These are phyloP conservation scores for Cunninghamia lanceolata DNA, from an alignment of 75 land plant species.

Conservation along the genomic window DNA sequence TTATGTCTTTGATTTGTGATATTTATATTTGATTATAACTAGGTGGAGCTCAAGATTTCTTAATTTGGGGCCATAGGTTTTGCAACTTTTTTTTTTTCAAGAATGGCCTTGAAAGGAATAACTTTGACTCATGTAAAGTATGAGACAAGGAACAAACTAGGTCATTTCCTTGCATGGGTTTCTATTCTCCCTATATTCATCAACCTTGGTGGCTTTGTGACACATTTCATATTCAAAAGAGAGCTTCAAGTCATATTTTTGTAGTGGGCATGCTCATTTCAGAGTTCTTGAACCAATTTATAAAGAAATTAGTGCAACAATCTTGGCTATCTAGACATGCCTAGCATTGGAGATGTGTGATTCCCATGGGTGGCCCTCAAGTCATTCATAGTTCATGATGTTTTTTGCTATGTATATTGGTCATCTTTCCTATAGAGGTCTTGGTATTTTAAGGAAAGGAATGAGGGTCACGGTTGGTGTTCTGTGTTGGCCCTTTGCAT, in stretches of 20 bases:
- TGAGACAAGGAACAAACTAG: constrained; percentile 61
- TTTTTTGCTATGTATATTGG: constrained; percentile 80
- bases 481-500: constrained; percentile 66
- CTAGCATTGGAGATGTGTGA: constrained; percentile 81
- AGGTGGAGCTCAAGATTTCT: no score
- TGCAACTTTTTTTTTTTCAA: no score
- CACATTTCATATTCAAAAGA: constrained; percentile 89
- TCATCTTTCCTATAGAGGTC: constrained; percentile 31
- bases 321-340: constrained; percentile 90
- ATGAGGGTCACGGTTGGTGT: constrained; percentile 15
- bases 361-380: constrained; percentile 54
- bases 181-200: constrained; percentile 95
- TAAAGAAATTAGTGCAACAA: constrained; percentile 74
- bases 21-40: no score
- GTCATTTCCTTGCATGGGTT: constrained; percentile 87
- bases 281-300: constrained; percentile 73
- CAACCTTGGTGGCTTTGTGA: constrained; percentile 75
- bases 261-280: constrained; percentile 72
- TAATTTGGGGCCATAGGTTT: no score
- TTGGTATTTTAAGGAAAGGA: constrained; percentile 19
- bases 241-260: constrained; percentile 90
- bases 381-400: constrained; percentile 82
- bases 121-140: constrained; percentile 89
- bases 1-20: no score
- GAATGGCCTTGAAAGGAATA: constrained; percentile 63